phyloP scores from a whole-genome alignment of 2,329 filamentous ascomycete genomes.

The Fusarium luffae region DNA sequence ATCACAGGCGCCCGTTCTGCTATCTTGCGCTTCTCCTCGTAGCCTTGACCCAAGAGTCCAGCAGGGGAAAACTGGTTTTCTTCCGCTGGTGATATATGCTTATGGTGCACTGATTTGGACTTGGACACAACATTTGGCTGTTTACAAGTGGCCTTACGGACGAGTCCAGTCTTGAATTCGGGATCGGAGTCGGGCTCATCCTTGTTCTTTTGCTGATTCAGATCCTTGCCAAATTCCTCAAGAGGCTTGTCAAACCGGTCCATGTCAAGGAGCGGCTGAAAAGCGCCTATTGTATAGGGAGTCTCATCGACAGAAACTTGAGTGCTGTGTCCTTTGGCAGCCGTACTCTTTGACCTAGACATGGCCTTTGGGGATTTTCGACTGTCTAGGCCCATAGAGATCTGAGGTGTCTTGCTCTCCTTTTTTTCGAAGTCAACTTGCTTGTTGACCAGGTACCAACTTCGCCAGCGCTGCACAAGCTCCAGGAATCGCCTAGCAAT shows the following conservation, averaged over 20 bases:
- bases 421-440: constrained; percentile 63
- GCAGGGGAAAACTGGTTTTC: constrained; percentile 60
- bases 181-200: constrained; percentile 22
- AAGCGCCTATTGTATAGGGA: constrained; percentile 73
- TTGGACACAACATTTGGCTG: constrained; percentile 21
- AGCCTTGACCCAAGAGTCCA: constrained; percentile 63
- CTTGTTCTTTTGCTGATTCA: constrained; percentile 35
- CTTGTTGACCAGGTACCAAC: constrained; percentile 87
- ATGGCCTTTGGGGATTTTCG: constrained; percentile 23
- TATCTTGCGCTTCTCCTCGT: constrained; percentile 58
- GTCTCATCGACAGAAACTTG: constrained; percentile 57
- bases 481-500: constrained; percentile 76
- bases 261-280: constrained; percentile 74
- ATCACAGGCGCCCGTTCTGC: constrained; percentile 43
- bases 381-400: constrained; percentile 5
- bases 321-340: constrained; percentile 47
- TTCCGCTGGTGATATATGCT: constrained; percentile 16
- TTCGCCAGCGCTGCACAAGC: constrained; percentile 83
- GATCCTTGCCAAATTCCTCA: constrained; percentile 61
- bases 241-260: constrained; percentile 66
- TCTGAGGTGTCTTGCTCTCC: constrained; percentile 24
- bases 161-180: constrained; percentile 23
- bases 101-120: constrained; percentile 47
- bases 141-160: constrained; percentile 30
- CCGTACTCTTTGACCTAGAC: constrained; percentile 54